These are phyloP conservation scores for Blastocystis sp. DNA, from an alignment of 352 stramenopile genomes.

Conservation along the genomic window DNA sequence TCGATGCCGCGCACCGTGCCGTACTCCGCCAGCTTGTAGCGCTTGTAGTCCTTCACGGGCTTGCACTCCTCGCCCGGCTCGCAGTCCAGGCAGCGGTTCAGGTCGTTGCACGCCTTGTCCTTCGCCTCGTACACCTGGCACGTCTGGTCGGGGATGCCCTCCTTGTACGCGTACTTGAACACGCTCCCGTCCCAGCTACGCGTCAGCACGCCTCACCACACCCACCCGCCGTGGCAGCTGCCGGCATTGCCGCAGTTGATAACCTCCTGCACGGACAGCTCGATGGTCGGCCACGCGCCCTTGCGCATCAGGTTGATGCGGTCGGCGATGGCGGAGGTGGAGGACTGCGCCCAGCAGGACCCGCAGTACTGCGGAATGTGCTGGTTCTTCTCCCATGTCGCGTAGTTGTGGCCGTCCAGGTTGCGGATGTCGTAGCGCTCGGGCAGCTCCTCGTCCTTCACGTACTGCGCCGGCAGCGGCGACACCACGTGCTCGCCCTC, in stretches of 20 bases:
- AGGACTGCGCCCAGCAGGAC: conserved; percentile 85
- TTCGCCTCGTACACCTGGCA: conserved; percentile 86
- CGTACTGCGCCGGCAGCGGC: conserved; percentile 78
- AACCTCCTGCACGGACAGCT: conserved; percentile 80
- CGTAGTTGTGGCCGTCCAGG: conserved; percentile 86
- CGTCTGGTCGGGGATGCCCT: conserved; percentile 86
- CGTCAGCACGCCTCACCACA: background rate
- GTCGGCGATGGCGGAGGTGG: conserved; percentile 82
- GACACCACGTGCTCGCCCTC: conserved; percentile 26
- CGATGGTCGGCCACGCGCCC: conserved; percentile 81
- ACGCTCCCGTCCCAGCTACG: conserved; percentile 78
- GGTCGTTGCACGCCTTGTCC: conserved; percentile 79
- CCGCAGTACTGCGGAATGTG: conserved; percentile 91
- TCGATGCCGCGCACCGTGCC: conserved; percentile 80
- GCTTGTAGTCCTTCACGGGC: conserved; percentile 81
- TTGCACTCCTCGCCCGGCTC: conserved; percentile 74
- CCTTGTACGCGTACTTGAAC: conserved; percentile 84
- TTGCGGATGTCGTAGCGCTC: conserved; percentile 89
- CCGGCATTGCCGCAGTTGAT: conserved; percentile 83
- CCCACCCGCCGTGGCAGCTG: conserved; percentile 79
- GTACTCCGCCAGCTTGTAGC: conserved; percentile 86
- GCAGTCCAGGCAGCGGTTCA: conserved; percentile 76
- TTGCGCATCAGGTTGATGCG: conserved; percentile 85
- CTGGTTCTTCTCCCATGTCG: conserved; percentile 96
- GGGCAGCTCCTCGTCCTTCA: conserved; percentile 81